Evolutionary conservation across 257 asterid species (phyloP).

Genomic region (Vinca minor): DNA sequence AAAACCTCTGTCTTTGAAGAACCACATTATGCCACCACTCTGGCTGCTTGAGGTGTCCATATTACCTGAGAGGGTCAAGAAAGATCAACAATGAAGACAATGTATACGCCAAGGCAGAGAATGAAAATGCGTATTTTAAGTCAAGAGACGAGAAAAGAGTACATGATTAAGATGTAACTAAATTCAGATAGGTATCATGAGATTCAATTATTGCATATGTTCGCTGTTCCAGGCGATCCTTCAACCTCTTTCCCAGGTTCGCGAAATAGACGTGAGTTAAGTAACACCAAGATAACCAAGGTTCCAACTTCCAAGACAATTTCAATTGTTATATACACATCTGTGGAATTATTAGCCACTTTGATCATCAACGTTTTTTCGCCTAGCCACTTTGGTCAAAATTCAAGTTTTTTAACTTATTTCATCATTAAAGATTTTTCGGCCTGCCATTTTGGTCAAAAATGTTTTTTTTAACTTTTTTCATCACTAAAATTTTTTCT

Average conservation of each 20-base stretch:
- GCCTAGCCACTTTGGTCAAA: no score
- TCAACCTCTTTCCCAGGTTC: background rate
- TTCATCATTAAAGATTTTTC: no score
- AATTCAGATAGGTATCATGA: background rate
- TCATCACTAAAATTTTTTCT: no score
- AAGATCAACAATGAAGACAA: background rate
- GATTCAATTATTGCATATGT: background rate
- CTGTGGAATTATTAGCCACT: no score
- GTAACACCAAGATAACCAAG: background rate
- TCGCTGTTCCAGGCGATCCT: background rate
- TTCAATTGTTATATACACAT: background rate
- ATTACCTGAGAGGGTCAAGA: conserved; percentile 30
- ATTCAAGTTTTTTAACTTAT: no score
- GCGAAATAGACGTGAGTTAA: background rate
- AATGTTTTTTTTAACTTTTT: no score
- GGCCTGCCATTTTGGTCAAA: no score
- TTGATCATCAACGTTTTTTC: no score
- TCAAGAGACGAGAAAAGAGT: background rate
- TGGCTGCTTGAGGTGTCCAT: conserved; percentile 66
- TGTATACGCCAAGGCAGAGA: background rate
- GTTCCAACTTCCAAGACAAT: background rate
- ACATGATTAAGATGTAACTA: background rate
- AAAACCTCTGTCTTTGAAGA: conserved; percentile 87
- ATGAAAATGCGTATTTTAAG: background rate
- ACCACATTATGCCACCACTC: conserved; percentile 77